Percentiles rank a stretch among this genome's conserved stretches.
Evolutionary conservation across 2,329 filamentous ascomycete species (phyloP).

Genomic region (Aspergillus puulaauensis): DNA sequence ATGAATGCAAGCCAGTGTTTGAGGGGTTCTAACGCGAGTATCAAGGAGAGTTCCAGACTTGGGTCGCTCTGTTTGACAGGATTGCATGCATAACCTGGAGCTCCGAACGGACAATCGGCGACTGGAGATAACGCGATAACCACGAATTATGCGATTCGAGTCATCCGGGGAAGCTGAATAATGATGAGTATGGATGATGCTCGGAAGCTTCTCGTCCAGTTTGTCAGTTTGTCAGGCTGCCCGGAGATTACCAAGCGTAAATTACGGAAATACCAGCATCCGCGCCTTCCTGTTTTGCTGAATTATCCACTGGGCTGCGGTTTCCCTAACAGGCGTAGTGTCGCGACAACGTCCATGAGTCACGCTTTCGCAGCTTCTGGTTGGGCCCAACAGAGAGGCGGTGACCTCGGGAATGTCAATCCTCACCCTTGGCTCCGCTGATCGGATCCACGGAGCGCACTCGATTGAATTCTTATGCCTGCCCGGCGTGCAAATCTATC

Average conservation of each 20-base stretch:
- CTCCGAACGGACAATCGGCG: neutral
- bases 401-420: conserved; percentile 9
- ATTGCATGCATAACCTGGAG: neutral
- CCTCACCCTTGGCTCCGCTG: conserved; percentile 7
- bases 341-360: conserved; percentile 15
- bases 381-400: conserved; percentile 15
- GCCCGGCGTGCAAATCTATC: conserved; percentile 6
- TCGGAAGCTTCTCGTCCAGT: neutral
- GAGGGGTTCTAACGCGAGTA: no score
- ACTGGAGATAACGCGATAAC: neutral
- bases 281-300: conserved; percentile 8
- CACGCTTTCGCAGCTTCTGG: conserved; percentile 5
- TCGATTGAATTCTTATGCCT: conserved; percentile 2
- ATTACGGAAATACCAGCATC: conserved; percentile 34
- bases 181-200: neutral
- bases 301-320: neutral
- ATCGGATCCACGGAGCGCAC: conserved; percentile 16
- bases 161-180: neutral
- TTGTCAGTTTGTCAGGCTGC: neutral
- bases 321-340: conserved; percentile 10
- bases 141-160: neutral
- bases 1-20: neutral
- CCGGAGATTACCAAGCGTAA: conserved; percentile 24
- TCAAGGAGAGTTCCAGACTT: neutral
- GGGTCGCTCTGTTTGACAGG: neutral